phyloP scores from a whole-genome alignment of 176 grass and related monocot genomes.

The maize (Zea mays) region Zm-B73-REFERENCE-NAM-5.0 NC_050097.1:2532501-2533000 shows the following conservation, averaged over 20 bases:
- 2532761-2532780: slow-evolving; percentile 22
- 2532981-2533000: slow-evolving; percentile 35
- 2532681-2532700: slow-evolving; percentile 22
- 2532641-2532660: slow-evolving; percentile 32
- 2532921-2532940: slow-evolving; percentile 35
- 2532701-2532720: slow-evolving; percentile 9
- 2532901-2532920: neutral
- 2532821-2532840: slow-evolving; percentile 55
- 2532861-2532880: slow-evolving; percentile 47
- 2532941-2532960: slow-evolving; percentile 28
- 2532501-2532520: neutral
- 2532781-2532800: slow-evolving; percentile 38
- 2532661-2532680: slow-evolving; percentile 27
- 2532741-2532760: slow-evolving; percentile 29
- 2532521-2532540: neutral
- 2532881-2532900: slow-evolving; percentile 5
- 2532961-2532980: slow-evolving; percentile 30
- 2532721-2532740: slow-evolving; percentile 20
- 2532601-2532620: too few relatives aligned
- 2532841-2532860: slow-evolving; percentile 57
- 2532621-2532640: slow-evolving; percentile 3
- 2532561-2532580: neutral
- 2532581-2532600: neutral
- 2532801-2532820: slow-evolving; percentile 34
- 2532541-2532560: neutral